phyloP scores from a whole-genome alignment of 768 basidiomycete genomes.

The Macrolepiota dolichaula region DNA sequence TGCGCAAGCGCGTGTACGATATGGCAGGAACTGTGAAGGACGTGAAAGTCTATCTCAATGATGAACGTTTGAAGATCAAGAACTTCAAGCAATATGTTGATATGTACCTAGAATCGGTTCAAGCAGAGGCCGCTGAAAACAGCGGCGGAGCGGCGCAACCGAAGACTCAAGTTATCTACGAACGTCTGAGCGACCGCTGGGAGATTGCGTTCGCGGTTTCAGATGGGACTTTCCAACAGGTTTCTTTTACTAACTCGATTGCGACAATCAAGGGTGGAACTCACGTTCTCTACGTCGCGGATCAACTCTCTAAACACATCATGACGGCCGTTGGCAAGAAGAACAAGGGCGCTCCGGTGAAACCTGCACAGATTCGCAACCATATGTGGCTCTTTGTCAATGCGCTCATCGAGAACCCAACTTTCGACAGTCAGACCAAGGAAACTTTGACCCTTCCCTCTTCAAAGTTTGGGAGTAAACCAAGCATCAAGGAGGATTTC shows the following conservation, averaged over 20 bases:
- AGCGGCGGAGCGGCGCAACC: constrained; percentile 76
- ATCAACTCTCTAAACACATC: constrained; percentile 86
- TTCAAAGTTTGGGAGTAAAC: constrained; percentile 89
- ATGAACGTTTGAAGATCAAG: constrained; percentile 88
- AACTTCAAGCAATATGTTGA: constrained; percentile 98
- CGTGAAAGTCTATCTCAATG: constrained; percentile 91
- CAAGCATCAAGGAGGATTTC: constrained; percentile 83
- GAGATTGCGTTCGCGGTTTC: constrained; percentile 94
- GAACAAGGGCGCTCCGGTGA: constrained; percentile 95
- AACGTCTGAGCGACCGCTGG: constrained; percentile 80
- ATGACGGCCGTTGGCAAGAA: constrained; percentile 87
- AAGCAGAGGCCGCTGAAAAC: constrained; percentile 61
- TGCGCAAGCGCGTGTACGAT: constrained; percentile 94
- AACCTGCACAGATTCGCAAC: constrained; percentile 90
- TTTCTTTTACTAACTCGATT: constrained; percentile 98
- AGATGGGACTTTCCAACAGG: constrained; percentile 88
- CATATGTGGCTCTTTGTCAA: constrained; percentile 99
- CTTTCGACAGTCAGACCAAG: constrained; percentile 99
- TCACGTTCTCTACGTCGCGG: constrained; percentile 81
- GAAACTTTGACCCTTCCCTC: constrained; percentile 86
- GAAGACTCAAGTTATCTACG: constrained; percentile 82
- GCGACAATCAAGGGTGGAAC: constrained; percentile 96
- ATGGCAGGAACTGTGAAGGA: constrained; percentile 94
- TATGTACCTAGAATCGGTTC: constrained; percentile 80
- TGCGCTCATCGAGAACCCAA: constrained; percentile 93